Conservation (phyloP, 495 filamentous ascomycete genomes). For the Penicillium pulvis region DNA sequence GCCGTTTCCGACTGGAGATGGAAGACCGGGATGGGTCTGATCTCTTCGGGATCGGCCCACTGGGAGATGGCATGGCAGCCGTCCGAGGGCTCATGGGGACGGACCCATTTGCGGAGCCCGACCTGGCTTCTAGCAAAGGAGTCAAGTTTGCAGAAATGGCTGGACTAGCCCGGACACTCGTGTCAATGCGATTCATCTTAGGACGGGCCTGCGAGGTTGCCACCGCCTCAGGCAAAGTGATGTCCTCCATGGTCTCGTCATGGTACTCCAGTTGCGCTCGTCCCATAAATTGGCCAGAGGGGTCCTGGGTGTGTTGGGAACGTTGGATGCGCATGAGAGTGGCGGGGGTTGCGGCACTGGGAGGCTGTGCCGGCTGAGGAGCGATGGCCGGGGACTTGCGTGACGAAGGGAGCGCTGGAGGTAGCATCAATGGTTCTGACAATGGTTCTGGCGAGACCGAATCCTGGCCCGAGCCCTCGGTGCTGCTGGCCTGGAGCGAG, state of each 20-base stretch:
- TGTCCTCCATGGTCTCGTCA: slow-evolving; percentile 67
- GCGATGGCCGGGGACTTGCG: slow-evolving; percentile 57
- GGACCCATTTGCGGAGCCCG: slow-evolving; percentile 27
- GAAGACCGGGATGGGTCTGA: slow-evolving; percentile 39
- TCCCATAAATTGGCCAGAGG: slow-evolving; percentile 29
- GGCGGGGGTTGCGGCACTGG: slow-evolving; percentile 71
- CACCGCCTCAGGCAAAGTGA: slow-evolving; percentile 66
- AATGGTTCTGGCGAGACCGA: slow-evolving; percentile 73
- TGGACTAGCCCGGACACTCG: slow-evolving; percentile 35
- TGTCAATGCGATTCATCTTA: slow-evolving; percentile 48
- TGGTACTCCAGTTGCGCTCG: slow-evolving; percentile 38
- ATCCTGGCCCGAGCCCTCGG: slow-evolving; percentile 64
- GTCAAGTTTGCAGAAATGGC: slow-evolving; percentile 35
- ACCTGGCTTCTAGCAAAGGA: slow-evolving; percentile 34
- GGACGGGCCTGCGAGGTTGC: slow-evolving; percentile 36
- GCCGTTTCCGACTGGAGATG: slow-evolving; percentile 60
- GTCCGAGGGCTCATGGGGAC: slow-evolving; percentile 41
- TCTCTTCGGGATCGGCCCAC: slow-evolving; percentile 42
- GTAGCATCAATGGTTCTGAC: slow-evolving; percentile 69
- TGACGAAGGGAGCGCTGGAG: slow-evolving; percentile 60
- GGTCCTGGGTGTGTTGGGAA: slow-evolving; percentile 33
- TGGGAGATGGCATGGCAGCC: slow-evolving; percentile 46
- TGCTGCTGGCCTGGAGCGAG: slow-evolving; percentile 46
- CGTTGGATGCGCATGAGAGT: slow-evolving; percentile 76
- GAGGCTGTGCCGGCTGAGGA: slow-evolving; percentile 36